phyloP scores from a whole-genome alignment of 2,329 filamentous ascomycete species.

The Corynespora cassiicola region DNA sequence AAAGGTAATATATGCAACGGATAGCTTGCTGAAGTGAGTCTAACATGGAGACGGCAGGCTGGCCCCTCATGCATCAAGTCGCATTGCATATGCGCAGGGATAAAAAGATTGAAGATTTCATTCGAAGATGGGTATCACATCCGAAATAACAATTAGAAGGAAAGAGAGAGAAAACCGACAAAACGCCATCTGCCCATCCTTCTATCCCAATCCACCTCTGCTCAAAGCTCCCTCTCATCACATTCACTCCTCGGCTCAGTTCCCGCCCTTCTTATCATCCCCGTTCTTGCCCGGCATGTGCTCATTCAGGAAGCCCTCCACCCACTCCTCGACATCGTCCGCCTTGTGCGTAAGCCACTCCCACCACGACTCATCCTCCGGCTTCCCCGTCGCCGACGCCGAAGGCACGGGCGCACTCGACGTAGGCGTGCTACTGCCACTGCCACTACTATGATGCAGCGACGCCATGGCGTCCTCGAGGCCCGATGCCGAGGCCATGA shows the following conservation, averaged over 20 bases:
- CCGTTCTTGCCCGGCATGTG: conserved; percentile 26
- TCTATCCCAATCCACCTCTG: too few species aligned
- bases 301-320: conserved; percentile 38
- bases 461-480: conserved; percentile 20
- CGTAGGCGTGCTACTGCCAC: conserved; percentile 21
- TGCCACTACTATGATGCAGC: conserved; percentile 5
- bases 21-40: too few species aligned
- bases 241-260: background rate
- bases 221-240: too few species aligned
- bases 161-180: too few species aligned
- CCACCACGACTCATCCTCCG: conserved; percentile 35
- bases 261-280: conserved; percentile 5
- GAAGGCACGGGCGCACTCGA: conserved; percentile 21
- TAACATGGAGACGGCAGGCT: too few species aligned
- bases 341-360: conserved; percentile 46
- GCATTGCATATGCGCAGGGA: too few species aligned
- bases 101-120: too few species aligned
- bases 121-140: too few species aligned
- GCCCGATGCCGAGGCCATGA: conserved; percentile 28
- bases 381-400: conserved; percentile 7
- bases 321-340: conserved; percentile 43
- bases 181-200: too few species aligned
- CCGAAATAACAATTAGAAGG: too few species aligned
- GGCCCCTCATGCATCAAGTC: too few species aligned
- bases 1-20: too few species aligned